phyloP scores from a whole-genome alignment of 148 eudicot species.

The Salicornia ramosissima region DNA sequence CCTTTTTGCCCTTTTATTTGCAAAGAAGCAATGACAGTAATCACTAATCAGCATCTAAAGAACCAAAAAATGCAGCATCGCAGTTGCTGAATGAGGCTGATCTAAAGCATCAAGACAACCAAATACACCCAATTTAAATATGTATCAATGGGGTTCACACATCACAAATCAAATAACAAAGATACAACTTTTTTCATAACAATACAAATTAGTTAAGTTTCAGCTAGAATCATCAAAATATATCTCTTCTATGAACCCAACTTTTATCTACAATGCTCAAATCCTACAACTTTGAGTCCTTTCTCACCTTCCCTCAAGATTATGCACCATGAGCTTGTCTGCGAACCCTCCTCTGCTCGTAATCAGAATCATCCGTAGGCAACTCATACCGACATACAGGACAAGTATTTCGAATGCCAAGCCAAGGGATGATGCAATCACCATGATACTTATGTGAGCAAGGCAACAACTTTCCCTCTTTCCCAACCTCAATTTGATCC shows the following conservation, averaged over 20 bases:
- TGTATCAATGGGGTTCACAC: slow-evolving; percentile 16
- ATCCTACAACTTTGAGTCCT: slow-evolving; percentile 4
- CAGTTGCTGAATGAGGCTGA: slow-evolving; percentile 9
- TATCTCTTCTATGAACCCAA: slow-evolving; percentile 3
- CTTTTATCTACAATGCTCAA: slow-evolving; percentile 16
- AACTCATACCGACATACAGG: slow-evolving; percentile 70
- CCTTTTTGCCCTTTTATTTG: too few relatives aligned
- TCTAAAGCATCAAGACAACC: neutral
- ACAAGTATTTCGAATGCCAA: slow-evolving; percentile 64
- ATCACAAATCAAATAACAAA: neutral
- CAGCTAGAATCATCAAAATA: neutral
- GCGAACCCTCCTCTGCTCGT: slow-evolving; percentile 48
- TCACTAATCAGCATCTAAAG: neutral
- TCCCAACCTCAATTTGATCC: slow-evolving; percentile 51
- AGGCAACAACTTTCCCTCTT: slow-evolving; percentile 48
- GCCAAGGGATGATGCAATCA: slow-evolving; percentile 71
- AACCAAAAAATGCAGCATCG: neutral
- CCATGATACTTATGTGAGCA: slow-evolving; percentile 65
- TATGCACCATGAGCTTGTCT: slow-evolving; percentile 32
- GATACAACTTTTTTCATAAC: neutral
- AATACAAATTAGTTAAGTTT: slow-evolving; percentile 11
- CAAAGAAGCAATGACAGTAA: neutral
- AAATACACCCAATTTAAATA: slow-evolving; percentile 3
- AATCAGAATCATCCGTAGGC: slow-evolving; percentile 68
- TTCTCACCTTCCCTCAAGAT: slow-evolving; percentile 14